Evolutionary conservation across 2,329 filamentous ascomycete genomes (phyloP).

Genomic region (Pseudogymnoascus destructans): DNA sequence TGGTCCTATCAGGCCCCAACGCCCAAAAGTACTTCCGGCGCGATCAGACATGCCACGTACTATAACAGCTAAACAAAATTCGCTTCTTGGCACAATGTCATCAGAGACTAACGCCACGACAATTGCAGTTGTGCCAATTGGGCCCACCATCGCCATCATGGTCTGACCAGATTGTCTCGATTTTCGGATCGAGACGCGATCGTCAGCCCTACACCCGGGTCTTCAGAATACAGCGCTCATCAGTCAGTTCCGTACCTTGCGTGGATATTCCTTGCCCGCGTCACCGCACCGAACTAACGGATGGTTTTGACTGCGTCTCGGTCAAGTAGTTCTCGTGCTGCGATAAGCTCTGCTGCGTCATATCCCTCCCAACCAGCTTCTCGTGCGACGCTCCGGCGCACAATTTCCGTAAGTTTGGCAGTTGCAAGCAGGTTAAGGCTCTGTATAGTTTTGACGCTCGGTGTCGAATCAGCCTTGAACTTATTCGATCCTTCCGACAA

Average conservation of each 20-base stretch:
- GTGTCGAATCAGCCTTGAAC: constrained; percentile 28
- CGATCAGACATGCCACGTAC: constrained; percentile 7
- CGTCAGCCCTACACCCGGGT: constrained; percentile 8
- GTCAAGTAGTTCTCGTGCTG: constrained; percentile 43
- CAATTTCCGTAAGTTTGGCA: constrained; percentile 62
- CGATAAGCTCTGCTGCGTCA: constrained; percentile 55
- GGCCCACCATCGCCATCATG: neutral
- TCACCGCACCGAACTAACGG: constrained; percentile 15
- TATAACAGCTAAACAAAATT: neutral
- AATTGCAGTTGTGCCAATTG: neutral
- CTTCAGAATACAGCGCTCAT: neutral
- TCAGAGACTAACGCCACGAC: neutral
- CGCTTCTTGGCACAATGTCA: neutral
- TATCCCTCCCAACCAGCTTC: constrained; percentile 63
- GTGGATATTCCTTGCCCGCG: constrained; percentile 10
- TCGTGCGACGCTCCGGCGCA: constrained; percentile 45
- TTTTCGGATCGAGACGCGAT: neutral
- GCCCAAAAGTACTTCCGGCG: neutral
- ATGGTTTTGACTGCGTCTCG: constrained; percentile 20
- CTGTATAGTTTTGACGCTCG: constrained; percentile 45
- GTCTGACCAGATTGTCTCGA: constrained; percentile 1
- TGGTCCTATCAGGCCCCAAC: neutral
- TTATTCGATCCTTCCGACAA: constrained; percentile 10
- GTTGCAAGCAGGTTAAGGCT: constrained; percentile 62
- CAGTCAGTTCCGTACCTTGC: constrained; percentile 16